Base-by-base conservation (phyloP, 306 rosid species). In the Oxytropis ochrocephala region DNA sequence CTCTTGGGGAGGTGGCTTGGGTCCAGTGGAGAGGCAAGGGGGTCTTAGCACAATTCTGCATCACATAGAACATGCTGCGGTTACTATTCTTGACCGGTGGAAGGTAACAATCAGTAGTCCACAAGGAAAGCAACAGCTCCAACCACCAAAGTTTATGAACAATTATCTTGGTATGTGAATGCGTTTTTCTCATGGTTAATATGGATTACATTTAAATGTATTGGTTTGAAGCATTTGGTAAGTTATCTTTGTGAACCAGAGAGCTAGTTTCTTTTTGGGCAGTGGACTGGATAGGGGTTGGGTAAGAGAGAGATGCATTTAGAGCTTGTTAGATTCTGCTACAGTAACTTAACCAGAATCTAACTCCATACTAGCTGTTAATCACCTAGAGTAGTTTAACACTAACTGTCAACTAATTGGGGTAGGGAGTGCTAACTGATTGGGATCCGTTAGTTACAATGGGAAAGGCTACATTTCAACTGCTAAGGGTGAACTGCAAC, bases 1-100 rank as follows among this genome's bases (percentile, higher is more conserved):
- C 27, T 87, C 88, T 14, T 95, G 99, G 99, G 99, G 99, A 78
- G 89, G 99, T 83, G 96, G 99, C 78, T 82, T 95, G 95, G 88
- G 99, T 64, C 85, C 95, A 46, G 96, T 95, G 81, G 97, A 91
- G 87, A 91, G 96, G 81, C 97, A 85, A 77, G 99, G 99, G 48
- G 99, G 99, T 72, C 97, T 95, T 67, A 89, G 88, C 83, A 91
- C 96, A 32, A 78, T 95, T 73, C 78, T 95, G 82, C 89, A 91
- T 55, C 88, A 91, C 78, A 84, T 95, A 80, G 99, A 95, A 72
- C 90, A 87, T 72, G 95, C 97, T 38, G 99, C 99, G 2, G 99
- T 95, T 61, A 91, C 97, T 76, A 81, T 95, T 82, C 99, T 95
- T 75, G 99, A 95, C 69, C 85, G 99, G 74, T 95, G 99, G 99